Evolutionary conservation across 192 early-diverging fungal genomes (phyloP), one percentile per base, ranked within the genome.

Genomic region (Podila horticola): DNA sequence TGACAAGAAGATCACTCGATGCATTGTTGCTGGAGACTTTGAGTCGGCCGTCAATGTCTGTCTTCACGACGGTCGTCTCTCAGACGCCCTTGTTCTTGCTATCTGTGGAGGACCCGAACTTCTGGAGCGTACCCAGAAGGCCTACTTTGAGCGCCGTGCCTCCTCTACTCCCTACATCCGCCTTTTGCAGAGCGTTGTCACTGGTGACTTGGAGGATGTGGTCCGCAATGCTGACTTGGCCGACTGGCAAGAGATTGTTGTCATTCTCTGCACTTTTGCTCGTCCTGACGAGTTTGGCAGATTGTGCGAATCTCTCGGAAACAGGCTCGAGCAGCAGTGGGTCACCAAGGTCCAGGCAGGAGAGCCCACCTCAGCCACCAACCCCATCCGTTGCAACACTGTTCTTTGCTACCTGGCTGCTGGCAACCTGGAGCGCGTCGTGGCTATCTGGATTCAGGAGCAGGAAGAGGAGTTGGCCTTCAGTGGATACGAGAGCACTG

Each of bases 201-300:
- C 89, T n/a, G 92, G 91, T 17, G 94, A 98, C 71, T 76, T 98
- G 66, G 82, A 76, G 10, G 94, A 97, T 75, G 86, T 98, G 51
- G 96, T 97, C 0, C 79, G 84, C 51, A 91, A 93, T 64, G 92
- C 90, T 6, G 86, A 90, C 34, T 74, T 99, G 73, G 87, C 88
- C 31, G 93, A 93, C 63, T 99, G 98, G 98, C 93, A 95, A 81
- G 94, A 98, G 69, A 86, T 97, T 31, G 82, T 98, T 41, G 97
- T 95, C 15, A 86, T 98, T 10, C 89, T 99, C 58, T 98, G 96
- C 87, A 98, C 97, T 0, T 98, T 98, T 79, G 94, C 92, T 49
- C 89, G 91, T 64, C 84, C 92, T 31, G 97, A 98, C 50, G 94
- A 96, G 64, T 93, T 95, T 76, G 88, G 87, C 55, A 75, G 73